These are phyloP conservation scores for Kockovaella imperatae DNA, from an alignment of 768 basidiomycete genomes.

Conservation along the genomic window DNA sequence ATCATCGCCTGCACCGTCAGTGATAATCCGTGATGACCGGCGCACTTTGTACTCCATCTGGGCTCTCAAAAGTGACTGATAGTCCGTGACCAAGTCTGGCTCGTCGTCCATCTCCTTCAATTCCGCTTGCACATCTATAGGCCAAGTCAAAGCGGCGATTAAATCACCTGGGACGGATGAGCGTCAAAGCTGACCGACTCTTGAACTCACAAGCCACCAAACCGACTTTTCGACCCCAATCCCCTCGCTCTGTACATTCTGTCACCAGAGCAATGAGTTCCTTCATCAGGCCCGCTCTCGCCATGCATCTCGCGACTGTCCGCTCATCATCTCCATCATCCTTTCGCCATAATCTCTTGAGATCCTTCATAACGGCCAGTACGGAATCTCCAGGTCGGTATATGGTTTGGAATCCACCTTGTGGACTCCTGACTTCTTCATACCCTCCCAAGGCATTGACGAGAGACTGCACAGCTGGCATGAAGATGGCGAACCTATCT, in stretches of 20 bases:
- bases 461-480: conserved; percentile 43
- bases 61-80: conserved; percentile 69
- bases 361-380: conserved; percentile 59
- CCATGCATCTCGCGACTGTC: conserved; percentile 87
- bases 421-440: conserved; percentile 27
- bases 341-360: conserved; percentile 91
- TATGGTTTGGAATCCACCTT: conserved; percentile 25
- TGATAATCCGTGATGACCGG: neutral
- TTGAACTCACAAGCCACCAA: conserved; percentile 39
- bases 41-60: conserved; percentile 81
- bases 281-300: conserved; percentile 74
- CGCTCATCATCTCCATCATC: conserved; percentile 96
- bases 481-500: conserved; percentile 34
- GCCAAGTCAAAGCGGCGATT: conserved; percentile 97
- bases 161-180: conserved; percentile 56
- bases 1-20: conserved; percentile 24
- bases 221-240: conserved; percentile 43
- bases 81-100: conserved; percentile 71
- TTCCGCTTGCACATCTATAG: conserved; percentile 90
- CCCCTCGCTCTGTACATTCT: conserved; percentile 43
- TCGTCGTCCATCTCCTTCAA: conserved; percentile 79
- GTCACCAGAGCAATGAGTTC: conserved; percentile 77
- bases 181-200: neutral
- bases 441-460: conserved; percentile 45
- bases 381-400: conserved; percentile 46